These are phyloP conservation scores for Ambrosiella cleistominuta DNA, from an alignment of 2,329 filamentous ascomycete species.

Conservation along the genomic window DNA sequence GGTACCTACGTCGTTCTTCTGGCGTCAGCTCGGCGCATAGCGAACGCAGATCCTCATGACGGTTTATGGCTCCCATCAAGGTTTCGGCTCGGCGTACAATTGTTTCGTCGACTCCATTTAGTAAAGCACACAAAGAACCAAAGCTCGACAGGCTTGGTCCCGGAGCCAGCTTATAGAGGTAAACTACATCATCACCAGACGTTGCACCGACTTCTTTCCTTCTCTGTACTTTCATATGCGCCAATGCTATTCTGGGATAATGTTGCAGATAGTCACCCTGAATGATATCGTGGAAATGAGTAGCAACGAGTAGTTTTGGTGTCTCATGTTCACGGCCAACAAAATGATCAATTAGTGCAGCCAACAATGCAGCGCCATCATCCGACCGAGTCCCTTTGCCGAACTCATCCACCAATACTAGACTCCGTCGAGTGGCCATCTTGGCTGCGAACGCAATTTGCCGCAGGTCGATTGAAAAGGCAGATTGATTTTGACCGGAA, in stretches of 20 bases:
- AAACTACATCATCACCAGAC: conserved; percentile 47
- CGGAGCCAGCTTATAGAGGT: conserved; percentile 50
- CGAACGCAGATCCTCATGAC: conserved; percentile 58
- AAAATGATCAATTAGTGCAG: conserved; percentile 41
- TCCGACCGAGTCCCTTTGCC: conserved; percentile 43
- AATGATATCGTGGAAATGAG: conserved; percentile 56
- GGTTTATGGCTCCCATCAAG: conserved; percentile 48
- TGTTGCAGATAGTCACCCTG: conserved; percentile 37
- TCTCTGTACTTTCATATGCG: conserved; percentile 49
- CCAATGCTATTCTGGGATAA: conserved; percentile 31
- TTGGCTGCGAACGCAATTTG: conserved; percentile 65
- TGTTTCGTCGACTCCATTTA: conserved; percentile 61
- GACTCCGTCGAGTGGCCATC: conserved; percentile 55
- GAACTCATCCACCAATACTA: conserved; percentile 89
- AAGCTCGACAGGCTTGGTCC: conserved; percentile 69
- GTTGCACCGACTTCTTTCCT: conserved; percentile 35
- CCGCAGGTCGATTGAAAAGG: conserved; percentile 63
- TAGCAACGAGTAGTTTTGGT: conserved; percentile 43
- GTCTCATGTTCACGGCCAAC: conserved; percentile 25
- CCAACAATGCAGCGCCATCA: conserved; percentile 41
- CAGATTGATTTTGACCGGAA: conserved; percentile 39
- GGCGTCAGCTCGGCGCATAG: conserved; percentile 51
- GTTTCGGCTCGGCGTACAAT: conserved; percentile 62
- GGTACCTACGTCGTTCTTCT: conserved; percentile 47
- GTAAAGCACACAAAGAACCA: conserved; percentile 65